phyloP scores from a whole-genome alignment of 495 filamentous ascomycete species.

The Aspergillus leporis region DNA sequence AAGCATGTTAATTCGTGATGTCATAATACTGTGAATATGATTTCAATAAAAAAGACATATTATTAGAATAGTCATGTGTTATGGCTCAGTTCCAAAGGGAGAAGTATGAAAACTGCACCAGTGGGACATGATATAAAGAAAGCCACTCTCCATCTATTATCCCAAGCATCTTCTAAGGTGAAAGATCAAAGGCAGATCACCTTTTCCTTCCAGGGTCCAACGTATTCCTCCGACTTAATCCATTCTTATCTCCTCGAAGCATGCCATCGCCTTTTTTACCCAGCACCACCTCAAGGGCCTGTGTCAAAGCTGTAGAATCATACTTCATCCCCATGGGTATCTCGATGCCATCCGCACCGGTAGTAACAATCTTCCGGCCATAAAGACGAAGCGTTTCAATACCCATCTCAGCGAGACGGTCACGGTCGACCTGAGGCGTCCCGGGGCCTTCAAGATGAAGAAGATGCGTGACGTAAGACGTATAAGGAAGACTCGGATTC shows the following conservation, averaged over 20 bases:
- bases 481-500: slow-evolving; percentile 13
- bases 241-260: slow-evolving; percentile 43
- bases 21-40: slow-evolving; percentile 4
- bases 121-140: not conserved
- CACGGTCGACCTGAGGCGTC: slow-evolving; percentile 68
- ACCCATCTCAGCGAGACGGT: slow-evolving; percentile 62
- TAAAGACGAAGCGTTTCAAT: slow-evolving; percentile 77
- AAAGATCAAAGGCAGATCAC: not conserved
- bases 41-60: not conserved
- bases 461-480: slow-evolving; percentile 77
- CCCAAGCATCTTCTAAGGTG: not conserved
- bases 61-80: not conserved
- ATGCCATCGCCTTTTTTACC: slow-evolving; percentile 63
- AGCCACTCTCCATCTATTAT: not conserved
- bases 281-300: slow-evolving; percentile 77
- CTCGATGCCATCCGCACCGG: slow-evolving; percentile 23
- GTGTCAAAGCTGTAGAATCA: slow-evolving; percentile 71
- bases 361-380: slow-evolving; percentile 58
- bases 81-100: not conserved
- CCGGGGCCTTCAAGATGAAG: slow-evolving; percentile 75
- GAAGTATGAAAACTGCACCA: not conserved
- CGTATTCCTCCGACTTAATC: slow-evolving; percentile 68
- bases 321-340: slow-evolving; percentile 61
- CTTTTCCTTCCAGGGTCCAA: slow-evolving; percentile 40
- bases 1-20: not conserved